Percentiles rank a stretch among this genome's conserved stretches.
phyloP scores from a whole-genome alignment of 805 yeast genomes.

The Schwanniomyces polymorphus region DNA sequence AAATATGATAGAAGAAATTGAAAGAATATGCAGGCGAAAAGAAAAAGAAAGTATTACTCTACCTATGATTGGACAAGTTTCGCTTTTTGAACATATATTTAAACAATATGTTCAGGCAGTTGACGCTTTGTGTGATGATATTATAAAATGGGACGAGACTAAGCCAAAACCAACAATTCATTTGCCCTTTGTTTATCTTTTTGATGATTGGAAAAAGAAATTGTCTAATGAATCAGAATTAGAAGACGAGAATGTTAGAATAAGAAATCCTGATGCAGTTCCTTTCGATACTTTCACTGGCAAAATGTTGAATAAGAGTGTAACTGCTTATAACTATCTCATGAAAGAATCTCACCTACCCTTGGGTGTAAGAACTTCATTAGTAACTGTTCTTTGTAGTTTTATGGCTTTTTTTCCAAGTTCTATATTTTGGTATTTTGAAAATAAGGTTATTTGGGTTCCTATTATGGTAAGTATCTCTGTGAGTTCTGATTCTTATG shows the following conservation, averaged over 20 bases:
- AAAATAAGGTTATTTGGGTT: constrained; percentile 3
- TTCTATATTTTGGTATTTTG: background rate
- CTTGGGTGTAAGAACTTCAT: constrained; percentile 3
- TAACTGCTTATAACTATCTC: constrained; percentile 15
- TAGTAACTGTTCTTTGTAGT: background rate
- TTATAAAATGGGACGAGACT: background rate
- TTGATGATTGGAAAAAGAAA: background rate
- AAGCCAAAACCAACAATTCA: background rate
- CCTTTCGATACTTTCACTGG: constrained; percentile 23
- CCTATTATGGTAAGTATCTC: constrained; percentile 4
- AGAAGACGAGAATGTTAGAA: constrained; percentile 8
- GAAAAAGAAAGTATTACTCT: background rate
- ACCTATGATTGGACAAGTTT: constrained; percentile 3
- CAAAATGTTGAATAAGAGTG: constrained; percentile 15
- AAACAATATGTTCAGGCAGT: background rate
- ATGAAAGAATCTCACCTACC: constrained; percentile 4
- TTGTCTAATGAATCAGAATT: background rate
- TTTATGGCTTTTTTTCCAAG: constrained; percentile 1
- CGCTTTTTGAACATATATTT: background rate
- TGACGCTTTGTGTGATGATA: background rate
- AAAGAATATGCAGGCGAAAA: background rate
- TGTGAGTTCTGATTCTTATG: constrained; percentile 2
- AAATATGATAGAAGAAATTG: constrained; percentile 1
- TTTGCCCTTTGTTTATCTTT: background rate
- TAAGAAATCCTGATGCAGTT: constrained; percentile 28